Conservation (phyloP, 106 monocot genomes). For the Allium sativum region DNA sequence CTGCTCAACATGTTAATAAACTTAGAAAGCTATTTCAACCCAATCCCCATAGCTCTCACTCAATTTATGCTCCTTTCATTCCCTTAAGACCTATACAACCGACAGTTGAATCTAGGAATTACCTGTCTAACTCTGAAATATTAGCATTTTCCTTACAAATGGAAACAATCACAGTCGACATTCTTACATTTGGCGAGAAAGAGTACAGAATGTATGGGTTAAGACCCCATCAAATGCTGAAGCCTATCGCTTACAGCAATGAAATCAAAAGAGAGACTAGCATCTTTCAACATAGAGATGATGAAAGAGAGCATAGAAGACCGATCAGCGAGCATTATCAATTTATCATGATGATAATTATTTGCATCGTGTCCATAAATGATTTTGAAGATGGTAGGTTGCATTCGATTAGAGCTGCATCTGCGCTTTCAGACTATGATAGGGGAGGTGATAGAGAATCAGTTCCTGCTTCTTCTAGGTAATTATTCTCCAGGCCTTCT, state of each 20-base stretch:
- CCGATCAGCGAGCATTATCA: neutral
- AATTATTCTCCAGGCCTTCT: slow-evolving; percentile 23
- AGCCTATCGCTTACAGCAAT: neutral
- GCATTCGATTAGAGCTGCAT: neutral
- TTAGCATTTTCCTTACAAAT: neutral
- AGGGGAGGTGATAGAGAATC: slow-evolving; percentile 10
- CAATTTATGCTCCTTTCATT: neutral
- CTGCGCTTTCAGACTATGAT: slow-evolving; percentile 19
- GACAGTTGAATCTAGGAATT: neutral
- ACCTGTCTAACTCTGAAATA: too few species aligned
- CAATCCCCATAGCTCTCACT: neutral
- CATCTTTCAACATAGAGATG: neutral
- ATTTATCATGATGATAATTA: neutral
- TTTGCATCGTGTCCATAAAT: neutral
- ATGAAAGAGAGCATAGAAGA: neutral
- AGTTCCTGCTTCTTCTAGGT: slow-evolving; percentile 20
- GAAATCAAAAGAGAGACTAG: neutral
- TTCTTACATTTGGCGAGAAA: slow-evolving; percentile 4
- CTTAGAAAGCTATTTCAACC: slow-evolving; percentile 9
- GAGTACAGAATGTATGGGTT: slow-evolving; percentile 22
- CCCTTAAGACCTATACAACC: slow-evolving; percentile 4
- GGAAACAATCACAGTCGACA: slow-evolving; percentile 5
- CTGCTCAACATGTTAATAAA: slow-evolving; percentile 13
- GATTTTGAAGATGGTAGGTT: neutral
- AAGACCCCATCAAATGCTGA: neutral